phyloP scores from a whole-genome alignment of 2,329 filamentous ascomycete genomes.

The Seiridium unicorne region DNA sequence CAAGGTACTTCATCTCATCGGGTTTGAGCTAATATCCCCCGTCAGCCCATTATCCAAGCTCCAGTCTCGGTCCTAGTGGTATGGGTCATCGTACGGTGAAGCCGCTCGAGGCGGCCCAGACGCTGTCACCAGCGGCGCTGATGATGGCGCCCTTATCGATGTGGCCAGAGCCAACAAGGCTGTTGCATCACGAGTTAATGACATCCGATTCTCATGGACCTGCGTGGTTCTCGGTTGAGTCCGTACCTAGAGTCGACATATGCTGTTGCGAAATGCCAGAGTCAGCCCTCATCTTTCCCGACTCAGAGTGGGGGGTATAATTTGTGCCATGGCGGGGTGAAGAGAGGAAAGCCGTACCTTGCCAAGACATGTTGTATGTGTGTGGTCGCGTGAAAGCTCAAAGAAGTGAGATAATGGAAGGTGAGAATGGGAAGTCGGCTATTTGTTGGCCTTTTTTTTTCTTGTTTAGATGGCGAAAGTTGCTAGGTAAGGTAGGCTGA shows the following conservation, averaged over 20 bases:
- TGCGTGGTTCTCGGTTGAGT: not conserved
- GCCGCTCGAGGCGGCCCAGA: constrained; percentile 69
- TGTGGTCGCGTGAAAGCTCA: not conserved
- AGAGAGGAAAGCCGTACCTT: constrained; percentile 52
- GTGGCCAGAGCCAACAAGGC: constrained; percentile 76
- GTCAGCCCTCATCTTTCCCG: constrained; percentile 20
- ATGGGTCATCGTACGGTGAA: constrained; percentile 64
- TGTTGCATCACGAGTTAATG: constrained; percentile 32
- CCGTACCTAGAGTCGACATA: constrained; percentile 62
- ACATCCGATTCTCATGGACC: no score
- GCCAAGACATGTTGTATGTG: constrained; percentile 62
- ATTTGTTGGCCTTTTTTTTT: not conserved
- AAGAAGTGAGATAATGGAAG: constrained; percentile 5
- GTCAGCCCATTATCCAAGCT: not conserved
- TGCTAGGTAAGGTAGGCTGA: not conserved
- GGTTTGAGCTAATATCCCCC: constrained; percentile 50
- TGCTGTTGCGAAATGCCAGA: constrained; percentile 31
- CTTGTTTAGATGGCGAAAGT: not conserved
- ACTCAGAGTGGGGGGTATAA: constrained; percentile 22
- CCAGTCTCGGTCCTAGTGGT: constrained; percentile 1
- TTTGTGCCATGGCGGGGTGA: constrained; percentile 9
- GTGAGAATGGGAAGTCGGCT: not conserved
- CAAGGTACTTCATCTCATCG: constrained; percentile 58
- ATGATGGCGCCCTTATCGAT: constrained; percentile 84
- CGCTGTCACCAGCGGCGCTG: constrained; percentile 75